Conservation (phyloP, 371 early-diverging fungal genomes). For the Mucor mucedo region DNA sequence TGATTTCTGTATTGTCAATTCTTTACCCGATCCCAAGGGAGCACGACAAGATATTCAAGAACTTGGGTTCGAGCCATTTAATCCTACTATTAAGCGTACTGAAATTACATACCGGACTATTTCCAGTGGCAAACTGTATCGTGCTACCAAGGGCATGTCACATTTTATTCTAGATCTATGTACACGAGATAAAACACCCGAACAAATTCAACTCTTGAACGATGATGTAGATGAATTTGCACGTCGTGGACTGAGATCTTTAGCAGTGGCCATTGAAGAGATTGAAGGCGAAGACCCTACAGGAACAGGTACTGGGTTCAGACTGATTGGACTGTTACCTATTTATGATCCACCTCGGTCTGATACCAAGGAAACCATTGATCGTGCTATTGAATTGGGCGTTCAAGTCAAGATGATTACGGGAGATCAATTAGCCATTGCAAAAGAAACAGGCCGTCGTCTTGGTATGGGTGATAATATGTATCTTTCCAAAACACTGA, state of each 20-base stretch:
- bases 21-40: constrained; percentile 49
- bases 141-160: constrained; percentile 71
- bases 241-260: constrained; percentile 74
- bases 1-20: constrained; percentile 67
- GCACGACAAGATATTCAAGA: constrained; percentile 63
- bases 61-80: constrained; percentile 77
- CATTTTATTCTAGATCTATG: constrained; percentile 67
- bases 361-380: constrained; percentile 77
- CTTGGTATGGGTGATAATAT: constrained; percentile 69
- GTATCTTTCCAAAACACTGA: constrained; percentile 69
- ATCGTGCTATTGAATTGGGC: constrained; percentile 78
- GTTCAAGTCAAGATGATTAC: constrained; percentile 93
- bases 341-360: constrained; percentile 86
- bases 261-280: constrained; percentile 70
- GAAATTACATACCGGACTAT: constrained; percentile 69
- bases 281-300: constrained; percentile 49
- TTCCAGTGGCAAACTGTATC: constrained; percentile 58
- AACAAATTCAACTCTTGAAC: constrained; percentile 40
- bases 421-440: constrained; percentile 89
- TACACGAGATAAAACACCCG: constrained; percentile 63
- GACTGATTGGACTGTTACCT: constrained; percentile 66
- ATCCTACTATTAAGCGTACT: constrained; percentile 83
- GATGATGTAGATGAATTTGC: constrained; percentile 73
- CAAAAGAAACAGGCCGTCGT: constrained; percentile 77
- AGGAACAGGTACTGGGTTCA: constrained; percentile 58